These are phyloP conservation scores for Porogramme epimiltina DNA, from an alignment of 1,284 basidiomycete species.

Conservation along the genomic window DNA sequence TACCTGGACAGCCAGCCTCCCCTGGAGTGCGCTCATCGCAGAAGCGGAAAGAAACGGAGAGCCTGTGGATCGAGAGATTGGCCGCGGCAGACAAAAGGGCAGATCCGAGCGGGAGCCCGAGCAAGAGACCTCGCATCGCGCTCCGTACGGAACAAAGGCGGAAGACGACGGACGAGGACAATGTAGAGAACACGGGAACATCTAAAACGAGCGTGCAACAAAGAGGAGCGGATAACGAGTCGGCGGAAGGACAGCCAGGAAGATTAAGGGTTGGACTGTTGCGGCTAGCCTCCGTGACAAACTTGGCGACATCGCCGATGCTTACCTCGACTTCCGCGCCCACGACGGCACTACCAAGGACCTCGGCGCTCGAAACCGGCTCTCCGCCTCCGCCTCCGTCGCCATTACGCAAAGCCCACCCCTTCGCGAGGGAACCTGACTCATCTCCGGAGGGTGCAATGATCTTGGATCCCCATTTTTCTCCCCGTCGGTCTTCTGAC, in stretches of 20 bases:
- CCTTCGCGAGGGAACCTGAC: too few relatives aligned
- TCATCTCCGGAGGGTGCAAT: too few relatives aligned
- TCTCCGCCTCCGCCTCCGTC: not conserved
- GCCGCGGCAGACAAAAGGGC: slow-evolving; percentile 25
- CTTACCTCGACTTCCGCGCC: too few relatives aligned
- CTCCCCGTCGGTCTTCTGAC: too few relatives aligned
- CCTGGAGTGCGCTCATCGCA: slow-evolving; percentile 37
- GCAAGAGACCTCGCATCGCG: slow-evolving; percentile 7
- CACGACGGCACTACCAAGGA: not conserved
- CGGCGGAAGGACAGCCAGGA: not conserved
- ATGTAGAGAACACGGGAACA: slow-evolving; percentile 1
- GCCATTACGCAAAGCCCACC: too few relatives aligned
- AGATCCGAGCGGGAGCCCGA: too few relatives aligned
- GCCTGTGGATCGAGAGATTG: slow-evolving; percentile 39
- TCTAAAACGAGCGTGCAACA: not conserved
- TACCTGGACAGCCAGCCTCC: slow-evolving; percentile 34
- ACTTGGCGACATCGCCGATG: slow-evolving; percentile 13
- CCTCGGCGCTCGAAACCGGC: not conserved
- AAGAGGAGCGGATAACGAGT: not conserved
- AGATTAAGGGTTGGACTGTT: slow-evolving; percentile 1
- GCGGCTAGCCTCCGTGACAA: slow-evolving; percentile 27
- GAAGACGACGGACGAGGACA: not conserved
- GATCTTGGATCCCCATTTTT: too few relatives aligned
- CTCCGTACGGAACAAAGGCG: not conserved
- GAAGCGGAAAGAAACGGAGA: slow-evolving; percentile 38